These are phyloP conservation scores for Phyllostachys edulis DNA, from an alignment of 176 grass and related monocot genomes.

Conservation along the genomic window DNA sequence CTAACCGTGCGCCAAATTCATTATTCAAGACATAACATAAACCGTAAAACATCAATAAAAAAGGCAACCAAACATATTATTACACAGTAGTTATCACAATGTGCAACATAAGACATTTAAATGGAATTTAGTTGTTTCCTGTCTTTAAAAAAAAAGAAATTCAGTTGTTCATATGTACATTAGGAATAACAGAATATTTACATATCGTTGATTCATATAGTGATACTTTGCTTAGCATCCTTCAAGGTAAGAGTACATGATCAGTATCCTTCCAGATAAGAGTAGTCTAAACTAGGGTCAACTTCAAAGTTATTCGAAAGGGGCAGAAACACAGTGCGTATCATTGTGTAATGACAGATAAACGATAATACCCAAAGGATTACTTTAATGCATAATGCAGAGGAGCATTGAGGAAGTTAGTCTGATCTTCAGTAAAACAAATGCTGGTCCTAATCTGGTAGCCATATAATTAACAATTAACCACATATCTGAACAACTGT, in stretches of 20 bases:
- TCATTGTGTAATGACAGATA: neutral
- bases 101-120: neutral
- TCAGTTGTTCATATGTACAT: neutral
- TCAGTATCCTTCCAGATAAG: neutral
- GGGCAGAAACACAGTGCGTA: neutral
- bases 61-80: neutral
- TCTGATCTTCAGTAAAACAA: too few relatives aligned
- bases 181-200: neutral
- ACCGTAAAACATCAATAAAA: neutral
- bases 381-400: neutral
- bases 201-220: neutral
- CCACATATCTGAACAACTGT: neutral
- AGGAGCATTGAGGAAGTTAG: too few relatives aligned
- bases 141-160: neutral
- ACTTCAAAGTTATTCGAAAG: neutral
- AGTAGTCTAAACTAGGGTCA: neutral
- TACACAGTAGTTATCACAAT: neutral
- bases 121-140: neutral
- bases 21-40: neutral
- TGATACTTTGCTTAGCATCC: neutral
- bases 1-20: neutral
- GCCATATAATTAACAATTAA: too few relatives aligned
- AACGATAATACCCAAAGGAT: neutral
- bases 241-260: neutral
- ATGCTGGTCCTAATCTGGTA: too few relatives aligned